These are phyloP conservation scores for Leccinum huronense DNA, from an alignment of 1,284 basidiomycete genomes.

Conservation along the genomic window DNA sequence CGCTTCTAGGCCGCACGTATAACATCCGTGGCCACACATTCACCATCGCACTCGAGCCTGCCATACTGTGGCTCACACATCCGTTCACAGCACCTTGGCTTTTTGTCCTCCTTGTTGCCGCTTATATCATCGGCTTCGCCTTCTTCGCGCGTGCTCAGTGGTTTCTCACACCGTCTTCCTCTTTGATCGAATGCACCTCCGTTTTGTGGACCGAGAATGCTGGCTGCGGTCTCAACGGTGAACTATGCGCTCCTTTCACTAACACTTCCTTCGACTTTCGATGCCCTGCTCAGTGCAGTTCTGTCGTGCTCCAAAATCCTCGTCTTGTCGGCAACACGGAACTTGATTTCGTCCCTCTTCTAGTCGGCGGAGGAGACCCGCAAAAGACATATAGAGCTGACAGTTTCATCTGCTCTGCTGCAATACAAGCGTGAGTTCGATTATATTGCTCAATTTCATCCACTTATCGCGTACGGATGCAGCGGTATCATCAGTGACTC, in stretches of 20 bases:
- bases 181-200: slow-evolving; percentile 67
- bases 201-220: slow-evolving; percentile 69
- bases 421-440: slow-evolving; percentile 70
- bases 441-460: not conserved
- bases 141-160: slow-evolving; percentile 74
- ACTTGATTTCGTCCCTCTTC: slow-evolving; percentile 67
- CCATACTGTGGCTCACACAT: slow-evolving; percentile 48
- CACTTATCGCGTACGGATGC: slow-evolving; percentile 12
- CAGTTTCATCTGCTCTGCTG: slow-evolving; percentile 82
- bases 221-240: slow-evolving; percentile 77
- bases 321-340: slow-evolving; percentile 71
- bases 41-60: slow-evolving; percentile 53
- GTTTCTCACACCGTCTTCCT: slow-evolving; percentile 61
- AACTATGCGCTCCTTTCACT: slow-evolving; percentile 65
- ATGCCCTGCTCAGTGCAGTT: slow-evolving; percentile 74
- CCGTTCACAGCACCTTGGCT: slow-evolving; percentile 53
- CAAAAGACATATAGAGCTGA: slow-evolving; percentile 78
- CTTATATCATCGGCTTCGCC: slow-evolving; percentile 70
- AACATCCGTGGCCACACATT: slow-evolving; percentile 39
- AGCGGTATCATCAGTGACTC: slow-evolving; percentile 68
- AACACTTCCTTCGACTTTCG: slow-evolving; percentile 68
- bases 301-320: slow-evolving; percentile 71
- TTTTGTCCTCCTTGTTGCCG: slow-evolving; percentile 53
- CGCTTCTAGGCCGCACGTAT: slow-evolving; percentile 53
- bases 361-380: slow-evolving; percentile 79